A percentile compares a stretch with the other conserved stretches of the same genome.
These are phyloP conservation scores for Hemileia vastatrix DNA, from an alignment of 1,284 basidiomycete species.

Conservation along the genomic window DNA sequence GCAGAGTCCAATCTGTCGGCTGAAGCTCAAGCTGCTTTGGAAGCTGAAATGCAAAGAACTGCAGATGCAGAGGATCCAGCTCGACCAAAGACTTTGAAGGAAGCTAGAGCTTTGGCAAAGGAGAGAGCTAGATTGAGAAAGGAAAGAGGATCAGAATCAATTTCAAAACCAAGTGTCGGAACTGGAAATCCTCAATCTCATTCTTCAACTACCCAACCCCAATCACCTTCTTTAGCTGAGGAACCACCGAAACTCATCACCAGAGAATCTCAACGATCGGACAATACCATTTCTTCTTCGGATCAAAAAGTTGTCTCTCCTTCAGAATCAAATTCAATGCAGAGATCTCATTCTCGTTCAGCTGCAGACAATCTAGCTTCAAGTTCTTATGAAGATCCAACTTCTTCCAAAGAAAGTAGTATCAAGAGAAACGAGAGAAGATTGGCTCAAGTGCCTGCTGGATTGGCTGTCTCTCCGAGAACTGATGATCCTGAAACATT, in stretches of 20 bases:
- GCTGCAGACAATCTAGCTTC: neutral
- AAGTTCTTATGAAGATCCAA: neutral
- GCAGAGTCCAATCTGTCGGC: neutral
- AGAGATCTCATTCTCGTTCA: neutral
- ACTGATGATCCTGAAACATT: neutral
- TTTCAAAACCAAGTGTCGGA: neutral
- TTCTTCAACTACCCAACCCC: neutral
- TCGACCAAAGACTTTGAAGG: slow-evolving; percentile 29
- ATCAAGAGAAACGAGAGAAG: neutral
- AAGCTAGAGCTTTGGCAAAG: slow-evolving; percentile 29
- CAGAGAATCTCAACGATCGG: too few relatives aligned
- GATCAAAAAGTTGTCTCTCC: neutral
- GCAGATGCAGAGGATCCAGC: slow-evolving; percentile 23
- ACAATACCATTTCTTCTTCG: neutral
- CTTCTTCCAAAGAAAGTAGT: neutral
- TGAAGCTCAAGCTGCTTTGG: slow-evolving; percentile 13
- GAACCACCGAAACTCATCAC: too few relatives aligned
- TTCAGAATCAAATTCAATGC: neutral
- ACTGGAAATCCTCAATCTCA: neutral
- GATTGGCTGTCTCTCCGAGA: neutral
- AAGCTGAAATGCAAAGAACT: slow-evolving; percentile 6
- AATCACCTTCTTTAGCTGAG: too few relatives aligned
- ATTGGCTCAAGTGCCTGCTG: neutral
- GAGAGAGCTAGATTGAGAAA: slow-evolving; percentile 18
- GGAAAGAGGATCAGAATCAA: neutral